Conservation (phyloP, 2,329 filamentous ascomycete genomes). For the Exophiala dermatitidis region DNA sequence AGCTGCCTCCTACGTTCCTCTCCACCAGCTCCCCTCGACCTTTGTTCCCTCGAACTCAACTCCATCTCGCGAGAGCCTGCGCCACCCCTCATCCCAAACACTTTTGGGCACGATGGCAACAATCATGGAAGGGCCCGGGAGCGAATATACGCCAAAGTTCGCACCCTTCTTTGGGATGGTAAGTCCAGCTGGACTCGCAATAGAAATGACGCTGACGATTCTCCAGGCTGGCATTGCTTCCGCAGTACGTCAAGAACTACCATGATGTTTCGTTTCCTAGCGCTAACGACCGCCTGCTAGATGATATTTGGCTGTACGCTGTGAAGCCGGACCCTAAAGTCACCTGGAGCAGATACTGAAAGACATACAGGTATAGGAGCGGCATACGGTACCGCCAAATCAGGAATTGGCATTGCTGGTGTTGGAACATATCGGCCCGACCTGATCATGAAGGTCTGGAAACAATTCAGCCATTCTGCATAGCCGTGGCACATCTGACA, state of each 20-base stretch:
- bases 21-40: not conserved
- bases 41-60: not conserved
- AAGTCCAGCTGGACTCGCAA: conserved; percentile 30
- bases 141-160: conserved; percentile 54
- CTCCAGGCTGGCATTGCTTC: conserved; percentile 43
- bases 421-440: conserved; percentile 60
- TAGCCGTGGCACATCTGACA: not conserved
- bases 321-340: not conserved
- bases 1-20: not conserved
- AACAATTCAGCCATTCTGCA: not conserved
- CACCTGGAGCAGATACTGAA: conserved; percentile 17
- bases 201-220: conserved; percentile 27
- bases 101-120: conserved; percentile 16
- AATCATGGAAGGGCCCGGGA: conserved; percentile 35
- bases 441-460: conserved; percentile 58
- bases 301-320: conserved; percentile 48
- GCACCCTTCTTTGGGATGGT: conserved; percentile 64
- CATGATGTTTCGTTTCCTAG: not conserved
- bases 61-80: not conserved
- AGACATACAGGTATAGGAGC: conserved; percentile 51
- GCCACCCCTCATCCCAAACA: not conserved
- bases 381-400: conserved; percentile 62
- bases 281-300: conserved; percentile 28
- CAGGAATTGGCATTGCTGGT: conserved; percentile 60
- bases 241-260: conserved; percentile 34